Evolutionary conservation across 1,139 yeast genomes (phyloP).

Genomic region (Suhomyces anneliseae): DNA sequence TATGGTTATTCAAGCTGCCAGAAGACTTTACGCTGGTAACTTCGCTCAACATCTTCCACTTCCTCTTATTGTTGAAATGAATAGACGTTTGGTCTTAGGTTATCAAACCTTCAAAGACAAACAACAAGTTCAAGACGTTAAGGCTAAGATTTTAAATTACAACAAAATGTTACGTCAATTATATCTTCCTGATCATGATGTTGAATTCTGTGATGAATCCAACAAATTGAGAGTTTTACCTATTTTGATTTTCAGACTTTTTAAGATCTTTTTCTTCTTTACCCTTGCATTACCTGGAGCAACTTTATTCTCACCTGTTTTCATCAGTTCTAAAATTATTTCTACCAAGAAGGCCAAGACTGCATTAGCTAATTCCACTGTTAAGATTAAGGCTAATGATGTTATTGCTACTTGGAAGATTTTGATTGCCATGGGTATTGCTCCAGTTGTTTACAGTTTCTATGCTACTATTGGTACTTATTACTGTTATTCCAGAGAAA

Average conservation of each 20-base stretch:
- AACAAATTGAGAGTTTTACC: slow-evolving; percentile 28
- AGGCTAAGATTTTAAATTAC: slow-evolving; percentile 35
- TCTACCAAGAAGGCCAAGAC: slow-evolving; percentile 39
- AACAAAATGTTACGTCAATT: slow-evolving; percentile 33
- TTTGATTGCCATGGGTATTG: slow-evolving; percentile 81
- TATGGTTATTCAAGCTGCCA: slow-evolving; percentile 36
- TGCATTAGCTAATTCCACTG: slow-evolving; percentile 45
- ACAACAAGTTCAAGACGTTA: slow-evolving; percentile 37
- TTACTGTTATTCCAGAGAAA: slow-evolving; percentile 34
- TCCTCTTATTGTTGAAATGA: slow-evolving; percentile 49
- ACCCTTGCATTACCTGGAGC: slow-evolving; percentile 45
- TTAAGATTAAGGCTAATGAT: slow-evolving; percentile 47
- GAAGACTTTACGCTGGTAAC: slow-evolving; percentile 61
- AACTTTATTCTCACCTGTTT: slow-evolving; percentile 47
- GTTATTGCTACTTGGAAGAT: slow-evolving; percentile 73
- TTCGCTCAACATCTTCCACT: slow-evolving; percentile 57
- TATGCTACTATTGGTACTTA: slow-evolving; percentile 72
- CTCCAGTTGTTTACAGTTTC: slow-evolving; percentile 79
- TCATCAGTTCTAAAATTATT: slow-evolving; percentile 36
- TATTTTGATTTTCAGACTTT: slow-evolving; percentile 29
- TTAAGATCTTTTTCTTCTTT: slow-evolving; percentile 34
- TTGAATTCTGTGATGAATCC: slow-evolving; percentile 32
- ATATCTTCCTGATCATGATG: slow-evolving; percentile 48
- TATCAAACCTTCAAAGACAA: slow-evolving; percentile 37
- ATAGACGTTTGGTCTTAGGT: slow-evolving; percentile 41